Base-by-base conservation (phyloP, 202 grass and related monocot genomes). In the Schoenoplectus tabernaemontani region DNA sequence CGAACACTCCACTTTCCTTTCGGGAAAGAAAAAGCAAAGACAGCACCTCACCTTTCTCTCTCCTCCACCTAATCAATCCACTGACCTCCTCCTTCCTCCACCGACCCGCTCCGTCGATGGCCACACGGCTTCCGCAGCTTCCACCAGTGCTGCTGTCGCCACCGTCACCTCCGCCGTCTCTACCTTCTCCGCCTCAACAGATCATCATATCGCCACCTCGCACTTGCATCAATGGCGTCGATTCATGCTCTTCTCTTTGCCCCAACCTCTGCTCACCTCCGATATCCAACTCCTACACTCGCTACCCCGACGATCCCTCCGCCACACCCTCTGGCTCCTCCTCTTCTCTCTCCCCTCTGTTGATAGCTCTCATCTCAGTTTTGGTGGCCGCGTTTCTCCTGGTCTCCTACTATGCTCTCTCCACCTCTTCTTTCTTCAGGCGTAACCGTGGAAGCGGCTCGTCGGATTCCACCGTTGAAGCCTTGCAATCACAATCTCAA, bases 381-480 rank as follows among this genome's bases (percentile, higher is more conserved):
- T 84, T 97, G 8, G 91, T 87, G 1, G 85, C 86, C 37, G 89
- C 95, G 67, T 90, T 97, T 80, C 84, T 97, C 36, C 87, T 97
- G 9, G 82, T 97, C 66, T 89, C 80, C 41, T 89, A 94, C 17
- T 93, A 93, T 84, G 92, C 90, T 67, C 82, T 90, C 53, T 76
- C 93, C 64, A 86, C 86, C 78, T 92, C 91, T 37, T 93, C 39
- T 61, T 69, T 77, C 26, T 58, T 46, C 2, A 13, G 70, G 57
- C 38, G 46, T 0, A 30, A 39, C 13, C 15, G 50, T 11, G 83
- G 30, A 0, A 2, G 41, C 0, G 0, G 57, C 0, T 4, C 78
- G 4, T 24, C 61, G 11, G 23, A 15, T 26, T 63, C 70, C 33
- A 81, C 84, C 0, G 59, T 80, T 4, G 82, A 85, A 15, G 77